A percentile compares a stretch with the other conserved stretches of the same genome.
phyloP scores from a whole-genome alignment of 495 filamentous ascomycete species.

The Neurospora sp. region DNA sequence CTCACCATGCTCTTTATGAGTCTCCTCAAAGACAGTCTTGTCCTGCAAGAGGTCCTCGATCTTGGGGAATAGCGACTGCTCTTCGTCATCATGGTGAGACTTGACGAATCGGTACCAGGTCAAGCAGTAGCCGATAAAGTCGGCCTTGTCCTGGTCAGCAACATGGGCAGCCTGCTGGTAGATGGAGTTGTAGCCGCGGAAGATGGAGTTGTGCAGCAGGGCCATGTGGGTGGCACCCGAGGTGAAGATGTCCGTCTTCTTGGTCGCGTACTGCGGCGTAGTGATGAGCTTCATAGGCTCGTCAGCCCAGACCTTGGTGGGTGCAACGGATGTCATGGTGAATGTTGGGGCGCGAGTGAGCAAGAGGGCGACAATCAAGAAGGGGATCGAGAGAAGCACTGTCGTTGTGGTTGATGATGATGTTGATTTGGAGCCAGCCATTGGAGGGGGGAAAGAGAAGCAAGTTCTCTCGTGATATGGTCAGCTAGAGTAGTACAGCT shows the following conservation, averaged over 20 bases:
- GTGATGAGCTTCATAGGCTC: slow-evolving; percentile 37
- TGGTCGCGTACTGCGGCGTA: slow-evolving; percentile 36
- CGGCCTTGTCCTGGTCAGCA: slow-evolving; percentile 28
- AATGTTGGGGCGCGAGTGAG: slow-evolving; percentile 29
- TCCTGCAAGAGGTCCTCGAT: slow-evolving; percentile 38
- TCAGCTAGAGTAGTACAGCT: neutral
- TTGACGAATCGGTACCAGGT: slow-evolving; percentile 44
- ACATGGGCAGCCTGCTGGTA: slow-evolving; percentile 40
- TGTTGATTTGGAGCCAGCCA: slow-evolving; percentile 5
- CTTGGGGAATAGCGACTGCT: slow-evolving; percentile 40
- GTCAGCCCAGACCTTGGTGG: slow-evolving; percentile 38
- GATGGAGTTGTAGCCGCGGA: slow-evolving; percentile 51
- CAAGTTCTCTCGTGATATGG: neutral
- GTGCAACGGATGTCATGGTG: slow-evolving; percentile 29
- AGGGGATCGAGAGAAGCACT: slow-evolving; percentile 17
- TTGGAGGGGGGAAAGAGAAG: neutral
- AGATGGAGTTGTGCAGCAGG: slow-evolving; percentile 47
- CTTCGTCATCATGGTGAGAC: slow-evolving; percentile 46
- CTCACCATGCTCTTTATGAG: slow-evolving; percentile 42
- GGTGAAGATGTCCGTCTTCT: slow-evolving; percentile 42
- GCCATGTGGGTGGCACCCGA: slow-evolving; percentile 50
- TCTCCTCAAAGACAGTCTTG: slow-evolving; percentile 34
- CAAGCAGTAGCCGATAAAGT: slow-evolving; percentile 42
- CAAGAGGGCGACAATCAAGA: slow-evolving; percentile 26
- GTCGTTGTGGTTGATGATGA: neutral